phyloP scores from a whole-genome alignment of 345 rosid species.

The Sisymbrium irio region DNA sequence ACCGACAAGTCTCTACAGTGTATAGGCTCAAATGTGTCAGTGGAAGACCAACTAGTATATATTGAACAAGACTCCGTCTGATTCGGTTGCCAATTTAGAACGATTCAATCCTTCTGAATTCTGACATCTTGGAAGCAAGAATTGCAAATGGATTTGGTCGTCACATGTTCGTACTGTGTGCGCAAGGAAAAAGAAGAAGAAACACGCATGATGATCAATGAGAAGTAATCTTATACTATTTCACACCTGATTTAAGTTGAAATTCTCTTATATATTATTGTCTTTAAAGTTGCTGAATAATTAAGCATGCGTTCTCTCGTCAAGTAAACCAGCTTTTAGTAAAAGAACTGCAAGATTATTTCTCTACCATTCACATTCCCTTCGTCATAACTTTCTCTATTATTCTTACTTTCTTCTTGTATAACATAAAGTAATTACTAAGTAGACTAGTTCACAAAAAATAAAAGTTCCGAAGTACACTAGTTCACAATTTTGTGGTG shows the following conservation, averaged over 20 bases:
- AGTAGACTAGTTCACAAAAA: not conserved
- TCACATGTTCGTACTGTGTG: conserved; percentile 16
- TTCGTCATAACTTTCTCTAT: not conserved
- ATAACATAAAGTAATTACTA: not conserved
- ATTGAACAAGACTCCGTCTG: conserved; percentile 20
- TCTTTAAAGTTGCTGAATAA: not conserved
- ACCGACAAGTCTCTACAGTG: conserved; percentile 21
- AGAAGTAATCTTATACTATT: not conserved
- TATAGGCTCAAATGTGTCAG: not conserved
- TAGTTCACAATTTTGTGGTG: not conserved
- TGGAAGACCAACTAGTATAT: not conserved
- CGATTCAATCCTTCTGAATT: conserved; percentile 20
- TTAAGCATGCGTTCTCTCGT: not conserved
- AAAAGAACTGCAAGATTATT: too few relatives aligned
- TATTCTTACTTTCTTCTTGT: not conserved
- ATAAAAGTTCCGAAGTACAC: too few relatives aligned
- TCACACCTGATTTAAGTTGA: not conserved
- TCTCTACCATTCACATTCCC: not conserved
- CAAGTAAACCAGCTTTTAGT: not conserved
- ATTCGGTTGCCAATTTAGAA: conserved; percentile 16
- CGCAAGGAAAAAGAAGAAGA: not conserved
- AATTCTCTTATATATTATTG: not conserved
- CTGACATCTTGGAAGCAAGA: conserved; percentile 21
- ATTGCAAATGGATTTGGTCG: conserved; percentile 16
- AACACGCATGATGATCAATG: not conserved